Percentiles rank a stretch among this genome's conserved stretches.
Evolutionary conservation across 805 yeast genomes (phyloP).

Genomic region (Wickerhamomyces chaumierensis): DNA sequence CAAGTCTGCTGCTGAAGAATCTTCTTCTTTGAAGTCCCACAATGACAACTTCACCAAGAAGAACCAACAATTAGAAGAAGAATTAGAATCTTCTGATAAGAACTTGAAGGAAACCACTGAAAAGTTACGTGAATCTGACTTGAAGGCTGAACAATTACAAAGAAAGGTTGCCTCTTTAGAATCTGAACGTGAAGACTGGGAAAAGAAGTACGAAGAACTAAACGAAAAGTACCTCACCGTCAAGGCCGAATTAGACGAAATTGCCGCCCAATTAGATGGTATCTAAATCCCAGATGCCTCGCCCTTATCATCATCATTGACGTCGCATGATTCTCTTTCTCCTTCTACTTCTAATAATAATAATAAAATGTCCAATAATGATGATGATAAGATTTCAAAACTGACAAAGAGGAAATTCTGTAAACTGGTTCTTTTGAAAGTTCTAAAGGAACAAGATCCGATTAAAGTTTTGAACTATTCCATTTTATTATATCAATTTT

Average conservation of each 20-base stretch:
- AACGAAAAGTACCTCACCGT: constrained; percentile 72
- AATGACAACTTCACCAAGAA: constrained; percentile 88
- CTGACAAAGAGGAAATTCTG: not conserved
- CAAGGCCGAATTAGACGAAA: constrained; percentile 91
- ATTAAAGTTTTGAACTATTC: not conserved
- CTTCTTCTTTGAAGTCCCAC: constrained; percentile 75
- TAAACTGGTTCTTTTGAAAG: not conserved
- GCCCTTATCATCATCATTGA: too few species aligned
- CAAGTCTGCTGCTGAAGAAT: constrained; percentile 84
- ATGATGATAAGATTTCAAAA: not conserved
- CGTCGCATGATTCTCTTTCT: too few species aligned
- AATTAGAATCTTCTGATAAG: constrained; percentile 81
- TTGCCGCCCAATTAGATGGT: constrained; percentile 84
- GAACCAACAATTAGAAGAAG: constrained; percentile 80
- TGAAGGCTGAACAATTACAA: constrained; percentile 92
- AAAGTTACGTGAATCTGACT: constrained; percentile 88
- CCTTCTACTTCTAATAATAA: too few species aligned
- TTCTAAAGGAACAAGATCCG: not conserved
- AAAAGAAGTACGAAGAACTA: constrained; percentile 83
- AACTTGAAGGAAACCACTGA: constrained; percentile 88
- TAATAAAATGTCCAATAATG: not conserved
- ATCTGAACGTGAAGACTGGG: constrained; percentile 84
- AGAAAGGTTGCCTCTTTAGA: constrained; percentile 89
- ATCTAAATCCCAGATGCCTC: constrained; percentile 13
- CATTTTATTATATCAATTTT: not conserved